These are phyloP conservation scores for Boletellus sp. DNA, from an alignment of 1,284 basidiomycete genomes.

Conservation along the genomic window DNA sequence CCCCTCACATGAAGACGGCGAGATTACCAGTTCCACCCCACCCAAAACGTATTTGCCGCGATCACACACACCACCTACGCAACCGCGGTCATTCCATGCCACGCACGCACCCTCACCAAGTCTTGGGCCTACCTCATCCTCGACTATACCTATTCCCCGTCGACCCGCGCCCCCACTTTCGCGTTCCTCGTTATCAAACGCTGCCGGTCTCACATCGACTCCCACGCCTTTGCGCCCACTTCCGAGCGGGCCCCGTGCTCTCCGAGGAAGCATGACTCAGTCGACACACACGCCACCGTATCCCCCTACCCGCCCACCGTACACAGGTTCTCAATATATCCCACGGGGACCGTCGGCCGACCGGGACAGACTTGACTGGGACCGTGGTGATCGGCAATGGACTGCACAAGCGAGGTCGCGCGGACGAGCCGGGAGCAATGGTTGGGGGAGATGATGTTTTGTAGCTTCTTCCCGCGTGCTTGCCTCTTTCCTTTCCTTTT, in stretches of 20 bases:
- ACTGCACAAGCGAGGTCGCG: conserved; percentile 23
- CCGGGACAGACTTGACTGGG: conserved; percentile 39
- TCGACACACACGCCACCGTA: conserved; percentile 24
- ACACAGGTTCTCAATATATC: conserved; percentile 25
- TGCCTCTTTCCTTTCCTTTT: conserved; percentile 2
- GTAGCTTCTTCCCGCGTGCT: conserved; percentile 8
- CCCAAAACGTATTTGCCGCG: conserved; percentile 35
- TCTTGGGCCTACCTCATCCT: conserved; percentile 21
- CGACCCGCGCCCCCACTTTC: conserved; percentile 29
- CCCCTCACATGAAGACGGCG: conserved; percentile 51
- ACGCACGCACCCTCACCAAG: conserved; percentile 26
- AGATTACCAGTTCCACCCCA: conserved; percentile 42
- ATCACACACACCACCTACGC: conserved; percentile 44
- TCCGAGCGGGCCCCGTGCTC: conserved; percentile 53
- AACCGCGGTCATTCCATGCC: conserved; percentile 42
- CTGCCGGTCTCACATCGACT: conserved; percentile 22
- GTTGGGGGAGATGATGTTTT: conserved; percentile 29
- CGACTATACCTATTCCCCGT: conserved; percentile 22
- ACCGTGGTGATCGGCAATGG: conserved; percentile 34
- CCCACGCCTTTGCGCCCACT: conserved; percentile 35
- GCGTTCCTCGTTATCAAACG: conserved; percentile 25
- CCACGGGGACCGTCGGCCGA: conserved; percentile 46
- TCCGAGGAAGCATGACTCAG: conserved; percentile 35
- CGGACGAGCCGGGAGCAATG: conserved; percentile 31
- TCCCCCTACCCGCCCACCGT: conserved; percentile 22